Evolutionary conservation across 371 early-diverging fungal species (phyloP), one percentile per base, ranked within the genome.

Genomic region (Cokeromyces recurvatus): DNA sequence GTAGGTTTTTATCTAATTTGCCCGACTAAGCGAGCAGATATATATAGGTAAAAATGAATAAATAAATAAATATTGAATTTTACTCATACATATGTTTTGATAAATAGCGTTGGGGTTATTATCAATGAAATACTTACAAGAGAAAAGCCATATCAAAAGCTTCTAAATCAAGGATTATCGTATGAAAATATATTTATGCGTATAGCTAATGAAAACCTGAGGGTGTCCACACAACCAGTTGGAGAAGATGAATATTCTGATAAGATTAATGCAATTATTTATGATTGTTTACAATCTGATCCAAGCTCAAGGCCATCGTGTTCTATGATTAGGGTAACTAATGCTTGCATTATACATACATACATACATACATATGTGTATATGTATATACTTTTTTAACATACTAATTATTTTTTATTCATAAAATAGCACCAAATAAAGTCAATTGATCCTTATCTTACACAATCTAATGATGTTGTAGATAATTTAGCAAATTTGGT

Each of bases 401-500:
- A n/a, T n/a, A n/a, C n/a, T n/a, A n/a, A n/a, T n/a, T n/a, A n/a
- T n/a, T 29, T 29, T 8, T 29, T 29, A 8, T 29, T 29, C 8
- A 22, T 23, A 22, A 19, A 19, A 24, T 47, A 63, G 57, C 46
- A 32, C 9, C 59, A 68, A 5, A 65, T 77, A 15, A 53, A 70
- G 27, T 68, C 64, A 5, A 52, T 77, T 27, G 72, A 77, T 47
- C 75, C 72, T 4, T 70, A 72, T 43, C 54, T 51, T 20, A 41
- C 47, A n/a, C 51, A 62, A 14, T 64, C 71, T 3, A 61, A 64
- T 22, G 62, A 63, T 21, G 73, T 77, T 19, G 66, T 77, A 21
- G 71, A 64, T 27, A 77, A 68, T 23, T 72, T 77, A 71, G 73
- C 75, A 8, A 62, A 64, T 8, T 54, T 77, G 67, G 68, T 60